These are phyloP conservation scores for Dictyostelium discoideum DNA, from an alignment of 78 protist species.

Conservation along the genomic window dicty_2.7 NC_007089.4:1565001-1565500, in stretches of 20 bases:
- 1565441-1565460: conserved; percentile 84
- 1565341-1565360: no score
- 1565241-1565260: not conserved
- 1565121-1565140: conserved; percentile 53
- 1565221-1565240: conserved; percentile 70
- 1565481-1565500: conserved; percentile 61
- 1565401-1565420: conserved; percentile 42
- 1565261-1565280: conserved; percentile 55
- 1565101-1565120: conserved; percentile 78
- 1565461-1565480: conserved; percentile 68
- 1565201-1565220: conserved; percentile 81
- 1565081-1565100: conserved; percentile 73
- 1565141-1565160: conserved; percentile 84
- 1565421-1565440: conserved; percentile 80
- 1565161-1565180: conserved; percentile 84
- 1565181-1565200: conserved; percentile 81
- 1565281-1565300: conserved; percentile 64
- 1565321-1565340: no score
- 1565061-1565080: conserved; percentile 79
- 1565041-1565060: conserved; percentile 80
- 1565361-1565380: no score
- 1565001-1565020: not conserved
- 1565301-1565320: conserved; percentile 40
- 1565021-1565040: conserved; percentile 89
- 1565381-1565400: no score